Percentiles rank a stretch among this genome's conserved stretches.
Conservation (phyloP, 306 rosid genomes). For the Citrullus amarus region DNA sequence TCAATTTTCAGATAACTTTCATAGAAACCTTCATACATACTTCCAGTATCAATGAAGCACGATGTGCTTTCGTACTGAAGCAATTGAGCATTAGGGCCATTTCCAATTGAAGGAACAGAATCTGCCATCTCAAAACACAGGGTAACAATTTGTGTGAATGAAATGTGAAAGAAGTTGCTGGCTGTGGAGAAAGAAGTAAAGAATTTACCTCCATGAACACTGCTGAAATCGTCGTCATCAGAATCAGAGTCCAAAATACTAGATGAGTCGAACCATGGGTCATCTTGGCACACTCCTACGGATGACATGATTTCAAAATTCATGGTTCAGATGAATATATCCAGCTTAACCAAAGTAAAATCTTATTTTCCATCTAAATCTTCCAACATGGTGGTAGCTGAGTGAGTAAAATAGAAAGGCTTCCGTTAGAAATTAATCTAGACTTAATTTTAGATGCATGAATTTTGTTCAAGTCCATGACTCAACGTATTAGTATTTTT, state of each 20-base stretch:
- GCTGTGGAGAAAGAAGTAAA: slow-evolving; percentile 2
- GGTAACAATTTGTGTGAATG: background rate
- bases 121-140: slow-evolving; percentile 31
- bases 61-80: slow-evolving; percentile 65
- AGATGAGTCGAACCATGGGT: slow-evolving; percentile 79
- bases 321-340: background rate
- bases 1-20: slow-evolving; percentile 63
- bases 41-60: slow-evolving; percentile 46
- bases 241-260: slow-evolving; percentile 77
- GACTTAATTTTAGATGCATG: background rate
- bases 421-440: background rate
- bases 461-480: background rate
- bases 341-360: background rate
- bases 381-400: background rate
- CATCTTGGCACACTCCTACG: slow-evolving; percentile 63
- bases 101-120: slow-evolving; percentile 49
- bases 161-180: background rate
- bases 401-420: background rate
- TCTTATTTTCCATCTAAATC: background rate
- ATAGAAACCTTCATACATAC: slow-evolving; percentile 51
- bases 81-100: slow-evolving; percentile 37
- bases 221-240: slow-evolving; percentile 52
- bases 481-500: background rate
- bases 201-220: slow-evolving; percentile 76
- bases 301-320: background rate